Evolutionary conservation across 352 stramenopile species (phyloP).

Genomic region (Phytopythium helicoides): DNA sequence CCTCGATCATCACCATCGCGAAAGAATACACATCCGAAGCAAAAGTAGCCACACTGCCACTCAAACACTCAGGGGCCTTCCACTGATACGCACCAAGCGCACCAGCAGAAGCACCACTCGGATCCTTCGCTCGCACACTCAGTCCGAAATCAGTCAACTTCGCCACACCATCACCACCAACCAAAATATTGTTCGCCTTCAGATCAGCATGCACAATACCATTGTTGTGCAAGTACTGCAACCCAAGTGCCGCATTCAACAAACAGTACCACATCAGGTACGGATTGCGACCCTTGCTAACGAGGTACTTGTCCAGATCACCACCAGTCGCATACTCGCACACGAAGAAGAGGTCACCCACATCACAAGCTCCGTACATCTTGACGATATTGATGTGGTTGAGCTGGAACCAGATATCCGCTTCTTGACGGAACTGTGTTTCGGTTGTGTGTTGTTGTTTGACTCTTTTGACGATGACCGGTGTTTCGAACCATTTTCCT

Average conservation of each 20-base stretch:
- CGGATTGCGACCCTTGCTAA: not conserved
- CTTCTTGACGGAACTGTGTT: conserved; percentile 16
- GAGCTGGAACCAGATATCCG: conserved; percentile 25
- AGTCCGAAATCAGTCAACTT: conserved; percentile 3
- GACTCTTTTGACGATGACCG: conserved; percentile 25
- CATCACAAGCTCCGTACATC: conserved; percentile 27
- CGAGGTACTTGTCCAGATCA: conserved; percentile 20
- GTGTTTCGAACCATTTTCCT: conserved; percentile 17
- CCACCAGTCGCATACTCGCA: conserved; percentile 24
- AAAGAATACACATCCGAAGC: too few species aligned
- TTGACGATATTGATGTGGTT: conserved; percentile 29
- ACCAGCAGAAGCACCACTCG: too few species aligned
- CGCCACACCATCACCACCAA: not conserved
- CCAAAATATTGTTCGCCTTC: not conserved
- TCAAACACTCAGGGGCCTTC: too few species aligned
- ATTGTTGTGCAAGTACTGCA: not conserved
- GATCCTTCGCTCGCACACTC: not conserved
- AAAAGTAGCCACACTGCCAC: too few species aligned
- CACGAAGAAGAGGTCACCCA: conserved; percentile 31
- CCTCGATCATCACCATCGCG: too few species aligned
- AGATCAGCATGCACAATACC: not conserved
- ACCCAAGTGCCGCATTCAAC: not conserved
- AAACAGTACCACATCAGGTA: conserved; percentile 12
- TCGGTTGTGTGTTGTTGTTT: not conserved
- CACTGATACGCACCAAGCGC: too few species aligned